A percentile compares a stretch with the other conserved stretches of the same genome.
phyloP scores from a whole-genome alignment of 2,329 filamentous ascomycete species.

The Pseudogymnoascus sp. region DNA sequence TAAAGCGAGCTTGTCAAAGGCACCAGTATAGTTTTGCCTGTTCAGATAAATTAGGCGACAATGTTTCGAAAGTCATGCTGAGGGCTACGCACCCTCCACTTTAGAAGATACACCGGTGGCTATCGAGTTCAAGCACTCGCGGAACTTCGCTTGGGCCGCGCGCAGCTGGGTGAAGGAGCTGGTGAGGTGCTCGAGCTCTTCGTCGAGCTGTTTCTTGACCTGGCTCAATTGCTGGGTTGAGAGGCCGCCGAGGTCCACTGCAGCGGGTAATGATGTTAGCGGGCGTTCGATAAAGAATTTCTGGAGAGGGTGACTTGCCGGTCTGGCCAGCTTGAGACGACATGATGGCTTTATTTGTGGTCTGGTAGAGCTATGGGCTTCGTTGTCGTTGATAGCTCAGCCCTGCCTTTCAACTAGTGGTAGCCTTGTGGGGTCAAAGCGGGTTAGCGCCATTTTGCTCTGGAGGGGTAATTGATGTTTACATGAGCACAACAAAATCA shows the following conservation, averaged over 20 bases:
- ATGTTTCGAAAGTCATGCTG: background rate
- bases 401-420: constrained; percentile 7
- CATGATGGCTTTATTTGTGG: constrained; percentile 7
- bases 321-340: constrained; percentile 8
- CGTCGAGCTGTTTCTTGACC: constrained; percentile 92
- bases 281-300: background rate
- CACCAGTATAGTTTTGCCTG: constrained; percentile 64
- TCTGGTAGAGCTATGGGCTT: background rate
- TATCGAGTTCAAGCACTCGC: constrained; percentile 79
- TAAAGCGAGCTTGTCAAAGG: constrained; percentile 92
- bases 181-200: constrained; percentile 91
- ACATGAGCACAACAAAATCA: background rate
- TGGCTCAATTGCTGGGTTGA: constrained; percentile 78
- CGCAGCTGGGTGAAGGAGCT: constrained; percentile 84
- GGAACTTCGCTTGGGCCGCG: constrained; percentile 83
- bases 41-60: background rate
- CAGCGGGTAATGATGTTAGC: background rate
- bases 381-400: constrained; percentile 7
- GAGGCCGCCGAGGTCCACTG: constrained; percentile 68
- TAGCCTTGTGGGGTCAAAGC: constrained; percentile 7
- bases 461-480: background rate
- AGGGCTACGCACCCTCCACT: constrained; percentile 32
- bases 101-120: constrained; percentile 44
- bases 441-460: background rate
- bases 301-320: background rate